Base-by-base conservation (phyloP, 2,329 filamentous ascomycete genomes). In the Cercospora zeina region DNA sequence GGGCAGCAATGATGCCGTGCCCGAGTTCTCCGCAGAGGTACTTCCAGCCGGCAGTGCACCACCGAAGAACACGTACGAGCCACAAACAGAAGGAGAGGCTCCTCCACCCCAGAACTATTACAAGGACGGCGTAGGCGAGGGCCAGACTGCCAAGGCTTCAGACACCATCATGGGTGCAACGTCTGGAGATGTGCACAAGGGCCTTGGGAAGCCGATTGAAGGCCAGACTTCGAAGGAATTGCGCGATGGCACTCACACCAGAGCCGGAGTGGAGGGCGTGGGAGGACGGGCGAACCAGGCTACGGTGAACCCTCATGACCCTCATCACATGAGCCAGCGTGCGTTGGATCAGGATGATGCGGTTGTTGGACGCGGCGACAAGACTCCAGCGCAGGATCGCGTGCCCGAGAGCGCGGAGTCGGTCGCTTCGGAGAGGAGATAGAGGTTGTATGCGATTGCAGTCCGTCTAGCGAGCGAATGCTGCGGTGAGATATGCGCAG, bases 1-100 rank as follows among this genome's bases (percentile, higher is more conserved):
- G 14, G 55, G 55, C 39, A 83, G 83, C 69, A 84, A 85, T 67
- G 86, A 88, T 58, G 77, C 77, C 24, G 71, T 76, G 11, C 85
- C 85, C 19, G 87, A 89, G 70, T 91, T 89, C 78, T 78, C 82
- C 69, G 82, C 84, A 24, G 67, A 91, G 50, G 82, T 81, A 1
- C 76, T 86, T 36, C 81, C 86, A 0, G 76, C 87, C 0, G 89
- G 89, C 62, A 83, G 84, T 3, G 88, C 89, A 0, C 89, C 89
- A 1, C 65, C 75, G 0, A 72, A 75, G 42, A 73, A 69, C 14
- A 78, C 78, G 16, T 82, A 78, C 76, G 68, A 73, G 10, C 79
- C 80, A 30, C 80, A 81, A 74, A 72, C 76, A 61, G 65, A 56
- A 16, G 66, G 67, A 64, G 74, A 75, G 37, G 66, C 73, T 9